Base-by-base conservation (phyloP, 202 grass and related monocot species). In the Setaria italica region DNA sequence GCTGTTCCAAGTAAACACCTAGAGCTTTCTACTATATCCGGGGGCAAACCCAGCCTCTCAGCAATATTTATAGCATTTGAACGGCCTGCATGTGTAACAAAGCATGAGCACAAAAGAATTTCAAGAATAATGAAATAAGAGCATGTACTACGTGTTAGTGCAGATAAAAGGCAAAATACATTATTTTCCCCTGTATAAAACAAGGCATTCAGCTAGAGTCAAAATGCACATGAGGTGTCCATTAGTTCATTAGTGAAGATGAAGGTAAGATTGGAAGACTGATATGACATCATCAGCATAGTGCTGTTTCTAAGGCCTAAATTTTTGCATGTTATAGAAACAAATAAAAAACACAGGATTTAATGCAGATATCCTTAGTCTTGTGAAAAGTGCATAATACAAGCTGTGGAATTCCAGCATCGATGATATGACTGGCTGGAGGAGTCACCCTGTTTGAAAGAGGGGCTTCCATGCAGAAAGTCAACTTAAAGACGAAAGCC, bases 21-120 rank as follows among this genome's bases (percentile, higher is more conserved):
- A 60, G 93, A 64, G 62, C 80, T 83, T 74, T 76, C 90, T 45
- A 95, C 47, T 78, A 95, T 86, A 84, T 71, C 87, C 65, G 45
- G 55, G 53, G 82, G 72, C 62, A 95, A 86, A 82, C 90, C 90
- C 70, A 95, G 77, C 87, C 90, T 95, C 87, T 92, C 88, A 67
- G 88, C 86, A 82, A 95, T 88, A 79, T 92, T 95, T 35, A 95
- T 79, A 75, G 93, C 93, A 90, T 95, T 95, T 84, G 93, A 95
- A 69, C 93, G 93, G 32, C 90, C 93, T 95, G 72, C 15, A 88
- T 21, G 34, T 70, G 69, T 84, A 87, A 84, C 0, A 21, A 84
- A 70, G 56, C 42, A 90, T 79, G 66, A 74, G 46, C 64, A 59
- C 46, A 63, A 70, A 78, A 72, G 4, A 76, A 84, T 37, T 80